Evolutionary conservation across 23 red algal genomes (phyloP), one percentile per base, ranked within the genome.

Genomic region (Gracilaria vermiculophylla): DNA sequence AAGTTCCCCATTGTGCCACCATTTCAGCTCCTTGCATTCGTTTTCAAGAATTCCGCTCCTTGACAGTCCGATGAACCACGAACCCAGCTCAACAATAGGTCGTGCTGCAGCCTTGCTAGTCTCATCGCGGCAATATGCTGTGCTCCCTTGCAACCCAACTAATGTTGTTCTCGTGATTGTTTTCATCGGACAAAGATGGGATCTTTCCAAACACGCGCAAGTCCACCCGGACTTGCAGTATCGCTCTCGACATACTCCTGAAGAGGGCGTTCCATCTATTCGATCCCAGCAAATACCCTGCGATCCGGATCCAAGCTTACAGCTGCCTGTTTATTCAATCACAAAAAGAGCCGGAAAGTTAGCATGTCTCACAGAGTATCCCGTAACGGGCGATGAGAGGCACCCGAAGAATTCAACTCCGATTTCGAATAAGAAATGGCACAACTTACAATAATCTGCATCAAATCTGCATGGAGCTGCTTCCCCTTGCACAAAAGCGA

Each of bases 171-270:
- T 73, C 0, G 67, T 73, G 17, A 48, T 48, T 5, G 34, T 56
- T 29, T 69, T 69, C 49, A 85, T 53, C 1, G 62, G 48, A 52
- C 83, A 88, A 21, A 88, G 64, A 66, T 88, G 83, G 9, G 83
- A 76, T 78, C 83, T 67, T 37, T 69, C 83, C 47, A 43, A 53
- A 64, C 83, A 88, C 0, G 70, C 83, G 56, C 83, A 88, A 42
- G 83, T 88, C 83, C 83, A 88, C 17, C 83, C 83, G 9, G 83
- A 65, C 31, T 47, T 62, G 42, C 83, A 88, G 28, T 61, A 88
- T 48, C 83, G 24, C 74, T 54, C 53, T 17, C 35, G 53, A 54
- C 83, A 88, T 37, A 43, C 21, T 15, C 83, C 83, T 14, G 35
- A 43, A 14, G 81, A 48, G 71, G 60, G 42, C 3, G 67, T 73